These are phyloP conservation scores for Nothomitra cinnamomea DNA, from an alignment of 2,329 filamentous ascomycete species.

Conservation along the genomic window DNA sequence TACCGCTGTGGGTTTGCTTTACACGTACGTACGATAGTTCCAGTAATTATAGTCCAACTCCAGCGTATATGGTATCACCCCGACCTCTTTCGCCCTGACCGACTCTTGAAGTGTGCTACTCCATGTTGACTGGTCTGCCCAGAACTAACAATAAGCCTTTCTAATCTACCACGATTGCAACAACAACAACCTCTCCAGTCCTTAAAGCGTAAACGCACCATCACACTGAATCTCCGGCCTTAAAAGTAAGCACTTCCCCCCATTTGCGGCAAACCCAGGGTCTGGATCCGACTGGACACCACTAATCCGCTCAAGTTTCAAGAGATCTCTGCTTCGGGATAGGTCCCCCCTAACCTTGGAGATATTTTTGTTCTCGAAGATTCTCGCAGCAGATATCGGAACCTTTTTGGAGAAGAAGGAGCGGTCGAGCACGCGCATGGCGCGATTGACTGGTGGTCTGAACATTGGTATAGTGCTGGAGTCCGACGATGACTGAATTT, in stretches of 20 bases:
- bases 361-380: constrained; percentile 62
- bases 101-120: constrained; percentile 51
- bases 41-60: constrained; percentile 71
- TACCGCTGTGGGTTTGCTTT: background rate
- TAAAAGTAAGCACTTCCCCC: constrained; percentile 44
- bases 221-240: constrained; percentile 36
- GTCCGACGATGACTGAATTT: constrained; percentile 1
- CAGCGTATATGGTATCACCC: constrained; percentile 58
- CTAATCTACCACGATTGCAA: background rate
- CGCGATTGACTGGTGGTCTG: constrained; percentile 63
- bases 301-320: constrained; percentile 45
- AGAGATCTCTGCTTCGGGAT: constrained; percentile 45
- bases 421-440: constrained; percentile 66
- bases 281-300: constrained; percentile 48
- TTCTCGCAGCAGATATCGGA: constrained; percentile 58
- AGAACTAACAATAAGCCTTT: background rate
- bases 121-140: constrained; percentile 55
- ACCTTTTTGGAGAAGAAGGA: constrained; percentile 65
- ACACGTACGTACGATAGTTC: constrained; percentile 47
- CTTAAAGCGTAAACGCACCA: constrained; percentile 17
- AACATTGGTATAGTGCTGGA: constrained; percentile 34
- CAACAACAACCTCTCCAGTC: background rate
- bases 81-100: constrained; percentile 49
- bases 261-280: constrained; percentile 31
- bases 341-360: constrained; percentile 51